Evolutionary conservation across 148 eudicot genomes (phyloP).

Genomic region (Amaranthus hypochondriacus): DNA sequence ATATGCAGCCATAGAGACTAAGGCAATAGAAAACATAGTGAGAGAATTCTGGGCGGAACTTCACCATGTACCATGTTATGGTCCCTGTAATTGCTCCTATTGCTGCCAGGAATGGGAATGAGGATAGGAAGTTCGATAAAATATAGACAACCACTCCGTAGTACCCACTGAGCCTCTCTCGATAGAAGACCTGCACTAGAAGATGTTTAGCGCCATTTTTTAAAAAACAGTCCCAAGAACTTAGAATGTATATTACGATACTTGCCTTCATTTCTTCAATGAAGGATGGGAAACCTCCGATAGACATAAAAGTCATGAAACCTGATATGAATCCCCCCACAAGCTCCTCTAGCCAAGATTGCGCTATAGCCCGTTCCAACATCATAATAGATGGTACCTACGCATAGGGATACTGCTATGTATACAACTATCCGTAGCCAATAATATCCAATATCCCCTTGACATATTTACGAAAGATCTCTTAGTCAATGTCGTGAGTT

Average conservation of each 20-base stretch:
- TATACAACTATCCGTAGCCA: slow-evolving; percentile 70
- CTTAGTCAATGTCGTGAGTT: slow-evolving; percentile 54
- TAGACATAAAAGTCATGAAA: slow-evolving; percentile 96
- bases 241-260: background rate
- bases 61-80: slow-evolving; percentile 76
- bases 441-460: slow-evolving; percentile 78
- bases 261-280: slow-evolving; percentile 84
- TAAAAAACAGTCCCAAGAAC: background rate
- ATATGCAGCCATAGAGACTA: slow-evolving; percentile 46
- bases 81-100: slow-evolving; percentile 47
- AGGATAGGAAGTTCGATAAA: slow-evolving; percentile 68
- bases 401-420: slow-evolving; percentile 51
- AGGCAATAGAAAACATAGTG: slow-evolving; percentile 46
- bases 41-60: slow-evolving; percentile 54
- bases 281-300: slow-evolving; percentile 95
- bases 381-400: slow-evolving; percentile 69
- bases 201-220: slow-evolving; percentile 4
- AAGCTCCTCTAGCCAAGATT: slow-evolving; percentile 84
- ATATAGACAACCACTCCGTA: slow-evolving; percentile 74
- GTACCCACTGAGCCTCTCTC: slow-evolving; percentile 75
- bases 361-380: slow-evolving; percentile 76
- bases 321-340: slow-evolving; percentile 82
- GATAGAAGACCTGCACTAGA: slow-evolving; percentile 51
- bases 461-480: slow-evolving; percentile 80
- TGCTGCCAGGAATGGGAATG: slow-evolving; percentile 64